These are phyloP conservation scores for Vitis rupestris DNA, from an alignment of 164 flowering plant genomes.

Conservation along the genomic window DNA sequence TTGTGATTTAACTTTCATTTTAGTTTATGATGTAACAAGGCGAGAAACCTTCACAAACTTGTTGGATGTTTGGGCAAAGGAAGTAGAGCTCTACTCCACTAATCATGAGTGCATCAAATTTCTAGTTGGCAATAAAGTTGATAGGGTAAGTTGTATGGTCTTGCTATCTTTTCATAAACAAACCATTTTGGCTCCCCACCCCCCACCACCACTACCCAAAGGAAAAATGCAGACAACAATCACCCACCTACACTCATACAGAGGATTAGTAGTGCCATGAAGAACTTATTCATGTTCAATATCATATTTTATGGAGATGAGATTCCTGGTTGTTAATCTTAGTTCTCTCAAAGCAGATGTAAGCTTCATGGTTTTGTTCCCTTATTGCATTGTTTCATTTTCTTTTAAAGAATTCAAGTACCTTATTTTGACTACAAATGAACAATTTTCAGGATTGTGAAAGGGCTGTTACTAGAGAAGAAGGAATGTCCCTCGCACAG, in stretches of 20 bases:
- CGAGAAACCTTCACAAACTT: slow-evolving; percentile 80
- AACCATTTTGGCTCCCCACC: too few relatives aligned
- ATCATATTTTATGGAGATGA: background rate
- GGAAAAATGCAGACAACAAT: too few relatives aligned
- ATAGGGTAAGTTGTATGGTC: slow-evolving; percentile 51
- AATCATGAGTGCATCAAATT: slow-evolving; percentile 75
- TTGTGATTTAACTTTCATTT: slow-evolving; percentile 13
- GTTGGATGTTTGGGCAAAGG: slow-evolving; percentile 74
- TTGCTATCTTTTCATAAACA: background rate
- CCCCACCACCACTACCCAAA: too few relatives aligned
- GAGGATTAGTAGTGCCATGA: background rate
- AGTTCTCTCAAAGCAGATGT: background rate
- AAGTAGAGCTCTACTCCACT: slow-evolving; percentile 72
- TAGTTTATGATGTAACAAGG: slow-evolving; percentile 87
- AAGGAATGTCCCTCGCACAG: slow-evolving; percentile 76
- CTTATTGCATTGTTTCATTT: background rate
- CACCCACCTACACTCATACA: background rate
- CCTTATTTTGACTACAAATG: background rate
- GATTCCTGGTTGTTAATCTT: background rate
- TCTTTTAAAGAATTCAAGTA: background rate
- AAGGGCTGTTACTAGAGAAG: slow-evolving; percentile 76
- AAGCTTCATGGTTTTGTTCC: background rate
- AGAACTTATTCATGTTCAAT: background rate
- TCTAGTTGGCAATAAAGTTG: slow-evolving; percentile 90
- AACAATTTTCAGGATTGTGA: slow-evolving; percentile 56